Percentiles rank a stretch among this genome's conserved stretches.
Evolutionary conservation across 169 alveolate species (phyloP).

Genomic region (Eimeria falciformis): DNA sequence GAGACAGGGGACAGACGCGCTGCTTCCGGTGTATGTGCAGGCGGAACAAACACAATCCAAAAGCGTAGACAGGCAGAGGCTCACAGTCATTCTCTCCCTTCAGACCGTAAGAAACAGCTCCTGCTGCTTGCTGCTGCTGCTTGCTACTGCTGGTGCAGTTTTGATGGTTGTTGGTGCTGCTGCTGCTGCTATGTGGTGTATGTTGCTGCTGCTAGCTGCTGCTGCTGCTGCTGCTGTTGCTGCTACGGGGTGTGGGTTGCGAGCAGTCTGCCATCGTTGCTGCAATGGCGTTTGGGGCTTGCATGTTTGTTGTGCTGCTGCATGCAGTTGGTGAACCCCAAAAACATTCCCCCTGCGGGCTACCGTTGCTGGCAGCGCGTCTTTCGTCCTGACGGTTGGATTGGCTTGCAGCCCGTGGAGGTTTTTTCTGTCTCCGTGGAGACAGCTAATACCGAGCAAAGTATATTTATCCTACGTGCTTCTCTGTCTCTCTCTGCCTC

Average conservation of each 20-base stretch:
- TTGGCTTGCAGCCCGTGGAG: constrained; percentile 72
- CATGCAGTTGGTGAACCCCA: constrained; percentile 26
- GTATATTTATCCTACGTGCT: background rate
- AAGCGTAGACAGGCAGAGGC: constrained; percentile 65
- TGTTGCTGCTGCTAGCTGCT: background rate
- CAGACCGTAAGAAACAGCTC: constrained; percentile 18
- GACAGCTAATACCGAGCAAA: constrained; percentile 9
- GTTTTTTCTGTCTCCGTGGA: background rate
- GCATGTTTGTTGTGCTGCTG: background rate
- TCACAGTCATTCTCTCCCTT: constrained; percentile 67
- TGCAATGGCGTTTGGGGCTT: background rate
- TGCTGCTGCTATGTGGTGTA: background rate
- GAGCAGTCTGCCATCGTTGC: background rate
- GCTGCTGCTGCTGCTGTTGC: background rate
- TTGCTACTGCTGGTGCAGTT: background rate
- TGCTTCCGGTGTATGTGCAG: background rate
- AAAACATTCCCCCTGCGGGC: constrained; percentile 51
- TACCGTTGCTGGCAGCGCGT: constrained; percentile 65
- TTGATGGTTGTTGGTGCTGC: background rate
- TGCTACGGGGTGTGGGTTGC: background rate
- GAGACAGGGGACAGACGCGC: too few species aligned
- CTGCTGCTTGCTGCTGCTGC: background rate
- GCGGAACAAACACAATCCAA: constrained; percentile 63
- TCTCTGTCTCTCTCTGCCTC: background rate
- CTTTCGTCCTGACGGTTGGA: constrained; percentile 76